A percentile compares a stretch with the other conserved stretches of the same genome.
phyloP scores from a whole-genome alignment of 2,329 filamentous ascomycete genomes.

The Emmonsiellopsis sp. region DNA sequence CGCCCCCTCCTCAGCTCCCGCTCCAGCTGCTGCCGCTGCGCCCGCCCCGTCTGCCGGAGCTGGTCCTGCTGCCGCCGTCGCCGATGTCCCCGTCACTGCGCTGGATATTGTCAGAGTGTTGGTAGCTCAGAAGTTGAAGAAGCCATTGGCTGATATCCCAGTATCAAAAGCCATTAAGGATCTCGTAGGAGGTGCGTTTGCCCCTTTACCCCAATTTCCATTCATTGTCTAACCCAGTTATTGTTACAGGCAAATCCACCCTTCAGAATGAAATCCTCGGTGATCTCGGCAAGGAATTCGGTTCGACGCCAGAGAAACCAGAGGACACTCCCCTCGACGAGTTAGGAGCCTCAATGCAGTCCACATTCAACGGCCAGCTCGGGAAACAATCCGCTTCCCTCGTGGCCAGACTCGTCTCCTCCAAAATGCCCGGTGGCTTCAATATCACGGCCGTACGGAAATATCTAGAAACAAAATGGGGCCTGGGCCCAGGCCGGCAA shows the following conservation, averaged over 20 bases:
- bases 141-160: slow-evolving; percentile 77
- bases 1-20: slow-evolving; percentile 35
- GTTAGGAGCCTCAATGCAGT: slow-evolving; percentile 88
- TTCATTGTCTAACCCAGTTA: neutral
- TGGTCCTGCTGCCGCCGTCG: slow-evolving; percentile 77
- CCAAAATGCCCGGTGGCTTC: slow-evolving; percentile 99
- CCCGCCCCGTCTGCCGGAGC: slow-evolving; percentile 57
- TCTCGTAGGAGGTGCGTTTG: slow-evolving; percentile 76
- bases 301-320: slow-evolving; percentile 94
- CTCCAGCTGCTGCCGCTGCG: slow-evolving; percentile 46
- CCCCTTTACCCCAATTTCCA: neutral
- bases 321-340: slow-evolving; percentile 97
- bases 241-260: slow-evolving; percentile 75
- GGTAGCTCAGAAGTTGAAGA: slow-evolving; percentile 97
- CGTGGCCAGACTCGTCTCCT: slow-evolving; percentile 89
- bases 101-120: slow-evolving; percentile 82
- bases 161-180: slow-evolving; percentile 97
- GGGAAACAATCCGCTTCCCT: slow-evolving; percentile 93
- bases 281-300: slow-evolving; percentile 96
- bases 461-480: slow-evolving; percentile 91
- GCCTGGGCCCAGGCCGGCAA: slow-evolving; percentile 74
- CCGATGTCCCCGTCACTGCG: slow-evolving; percentile 78
- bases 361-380: slow-evolving; percentile 96
- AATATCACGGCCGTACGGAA: slow-evolving; percentile 95
- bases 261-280: slow-evolving; percentile 98